Base-by-base conservation (phyloP, 257 asterid species). In the Lycium ferocissimum region DNA sequence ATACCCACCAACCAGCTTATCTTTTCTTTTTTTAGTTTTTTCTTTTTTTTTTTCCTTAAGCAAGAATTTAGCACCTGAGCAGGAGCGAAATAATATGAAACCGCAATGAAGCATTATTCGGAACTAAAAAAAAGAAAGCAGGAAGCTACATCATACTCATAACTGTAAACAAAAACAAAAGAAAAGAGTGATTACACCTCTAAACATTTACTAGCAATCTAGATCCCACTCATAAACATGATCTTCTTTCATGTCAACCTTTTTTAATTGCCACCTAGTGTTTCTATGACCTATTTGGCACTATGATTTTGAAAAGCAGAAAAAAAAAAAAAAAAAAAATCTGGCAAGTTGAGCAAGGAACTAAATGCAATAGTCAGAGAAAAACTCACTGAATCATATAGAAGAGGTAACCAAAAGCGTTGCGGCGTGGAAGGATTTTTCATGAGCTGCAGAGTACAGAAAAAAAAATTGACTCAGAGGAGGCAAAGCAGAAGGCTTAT, bases 371-470 rank as follows among this genome's bases (percentile, higher is more conserved):
- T 69, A 38, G 57, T 87, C 35, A 11, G 75, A 62, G 62, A 81
- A 59, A 57, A 76, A 84, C 92, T 93, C 88, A 96, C 98, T 45
- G 99, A 93, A 88, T 94, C 98, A n/a, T 88, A 83, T 72, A 96
- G 92, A 88, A 96, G 92, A 83, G 94, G 97, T 83, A 96, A 92
- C 98, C 98, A 96, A 83, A 95, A 95, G 86, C 89, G 93, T 83
- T 89, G 97, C 37, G 99, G 98, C 56, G 98, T 96, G 37, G 98
- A 93, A 86, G 97, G 97, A 90, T 90, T 96, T 88, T 86, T 93
- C 98, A 96, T 94, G 82, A 96, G 98, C 99, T 95, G 98, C 89
- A 89, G 70, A 87, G 62, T 83, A 73, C 15, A 76, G n/a, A 47
- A 76, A 79, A 49, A 83, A 9, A 83, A 61, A 63, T 49, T 66